phyloP scores from a whole-genome alignment of 495 filamentous ascomycete genomes.

The Cryomyces antarcticus region DNA sequence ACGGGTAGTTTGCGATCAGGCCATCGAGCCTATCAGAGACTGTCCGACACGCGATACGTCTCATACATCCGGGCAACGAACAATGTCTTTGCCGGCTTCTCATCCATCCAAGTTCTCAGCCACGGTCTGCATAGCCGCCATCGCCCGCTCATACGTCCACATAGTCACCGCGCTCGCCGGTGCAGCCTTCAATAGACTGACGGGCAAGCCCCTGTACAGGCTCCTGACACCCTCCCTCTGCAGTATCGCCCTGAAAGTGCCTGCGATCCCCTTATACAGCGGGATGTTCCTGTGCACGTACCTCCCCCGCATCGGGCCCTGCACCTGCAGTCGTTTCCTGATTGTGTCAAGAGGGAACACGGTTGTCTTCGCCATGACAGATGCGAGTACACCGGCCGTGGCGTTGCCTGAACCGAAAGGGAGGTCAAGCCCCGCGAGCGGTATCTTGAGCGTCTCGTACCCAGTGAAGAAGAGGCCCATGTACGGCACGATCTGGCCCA shows the following conservation, averaged over 20 bases:
- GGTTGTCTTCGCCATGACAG: conserved; percentile 63
- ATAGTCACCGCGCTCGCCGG: conserved; percentile 90
- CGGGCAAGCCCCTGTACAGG: conserved; percentile 70
- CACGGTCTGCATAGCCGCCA: conserved; percentile 6
- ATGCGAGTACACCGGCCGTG: conserved; percentile 56
- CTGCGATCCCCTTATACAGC: conserved; percentile 47
- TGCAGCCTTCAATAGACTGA: conserved; percentile 83
- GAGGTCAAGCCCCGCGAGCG: conserved; percentile 18
- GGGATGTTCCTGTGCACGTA: conserved; percentile 86
- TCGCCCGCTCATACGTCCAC: conserved; percentile 83
- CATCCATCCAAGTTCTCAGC: conserved; percentile 33
- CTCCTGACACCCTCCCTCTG: conserved; percentile 55
- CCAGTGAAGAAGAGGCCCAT: conserved; percentile 91
- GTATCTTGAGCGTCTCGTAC: conserved; percentile 54
- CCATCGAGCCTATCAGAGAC: too few species aligned
- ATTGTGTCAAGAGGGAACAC: conserved; percentile 92
- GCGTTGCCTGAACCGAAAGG: conserved; percentile 59
- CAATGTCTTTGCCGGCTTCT: not conserved
- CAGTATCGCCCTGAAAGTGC: conserved; percentile 46
- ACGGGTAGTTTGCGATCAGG: too few species aligned
- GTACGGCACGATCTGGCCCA: conserved; percentile 78
- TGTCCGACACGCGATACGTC: too few species aligned
- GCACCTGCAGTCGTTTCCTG: conserved; percentile 82
- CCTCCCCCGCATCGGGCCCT: conserved; percentile 57
- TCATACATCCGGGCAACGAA: too few species aligned